phyloP scores from a whole-genome alignment of 495 filamentous ascomycete genomes.

The Xylaria sp. region DNA sequence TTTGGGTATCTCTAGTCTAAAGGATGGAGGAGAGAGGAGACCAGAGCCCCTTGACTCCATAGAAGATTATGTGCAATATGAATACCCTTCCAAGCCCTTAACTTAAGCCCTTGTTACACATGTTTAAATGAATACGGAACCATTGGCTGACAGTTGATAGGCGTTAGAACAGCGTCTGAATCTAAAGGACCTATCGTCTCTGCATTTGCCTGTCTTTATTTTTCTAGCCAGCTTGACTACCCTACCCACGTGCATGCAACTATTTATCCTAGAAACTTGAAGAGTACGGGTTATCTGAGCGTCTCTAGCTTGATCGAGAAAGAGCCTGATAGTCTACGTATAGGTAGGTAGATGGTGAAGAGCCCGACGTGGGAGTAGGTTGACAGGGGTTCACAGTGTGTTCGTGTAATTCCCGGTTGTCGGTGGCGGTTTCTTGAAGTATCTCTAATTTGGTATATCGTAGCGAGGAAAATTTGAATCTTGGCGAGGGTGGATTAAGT shows the following conservation, averaged over 20 bases:
- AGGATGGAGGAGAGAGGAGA: no score
- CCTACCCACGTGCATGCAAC: not conserved
- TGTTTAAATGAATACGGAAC: not conserved
- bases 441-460: not conserved
- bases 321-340: not conserved
- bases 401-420: not conserved
- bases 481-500: not conserved
- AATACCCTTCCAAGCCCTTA: no score
- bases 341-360: no score
- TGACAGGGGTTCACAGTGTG: not conserved
- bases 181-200: not conserved
- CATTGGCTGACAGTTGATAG: not conserved
- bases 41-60: no score
- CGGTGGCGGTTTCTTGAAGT: not conserved
- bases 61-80: no score
- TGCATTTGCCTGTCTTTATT: not conserved
- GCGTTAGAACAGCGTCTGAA: not conserved
- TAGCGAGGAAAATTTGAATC: not conserved
- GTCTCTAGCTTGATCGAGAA: not conserved
- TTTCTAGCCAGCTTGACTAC: not conserved
- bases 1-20: no score
- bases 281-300: not conserved
- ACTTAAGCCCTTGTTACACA: no score
- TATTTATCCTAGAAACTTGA: not conserved
- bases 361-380: not conserved